Evolutionary conservation across 441 rosid species (phyloP), one percentile per base, ranked within the genome.

Genomic region (Eruca vesicaria): DNA sequence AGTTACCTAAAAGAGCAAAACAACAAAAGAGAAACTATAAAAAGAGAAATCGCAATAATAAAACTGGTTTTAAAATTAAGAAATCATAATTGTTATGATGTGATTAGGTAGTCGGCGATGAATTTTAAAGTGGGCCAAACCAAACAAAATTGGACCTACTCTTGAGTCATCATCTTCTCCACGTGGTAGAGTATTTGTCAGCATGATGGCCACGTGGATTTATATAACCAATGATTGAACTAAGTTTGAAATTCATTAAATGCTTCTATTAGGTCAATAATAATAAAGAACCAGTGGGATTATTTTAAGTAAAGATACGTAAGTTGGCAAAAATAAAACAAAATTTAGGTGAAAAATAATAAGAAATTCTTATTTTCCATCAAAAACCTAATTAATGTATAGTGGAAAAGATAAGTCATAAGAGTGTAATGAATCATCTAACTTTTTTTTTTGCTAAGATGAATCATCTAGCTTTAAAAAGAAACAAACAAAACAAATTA

Each of bases 151-250:
- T 32, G 67, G 74, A 63, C 29, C 71, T 20, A 20, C 32, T 23
- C 16, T 55, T 53, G 70, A 59, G 65, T 69, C 79, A 63, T 69
- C 70, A 63, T 63, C 66, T 28, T 31, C 70, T 55, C 79, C 79
- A 76, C 74, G 79, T 69, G 79, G 66, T 57, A 12, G 53, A 20
- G 43, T 76, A 63, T 23, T 61, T 61, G 62, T 55, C 53, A 69
- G 59, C 66, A 41, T 69, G 74, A n/a, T 48, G 65, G 70, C 79
- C 59, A 69, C 75, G 79, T 76, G 70, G 75, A 63, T 63, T 69
- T 56, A 55, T 55, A 20, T 41, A 19, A 55, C 59, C 60, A 76
- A 56, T 68, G 58, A 68, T 62, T 75, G 79, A 6, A 75, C 36
- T 62, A 63, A 69, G 36, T 56, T 33, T 63, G 80, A 65, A 33